These are phyloP conservation scores for Bipolaris sorokiniana DNA, from an alignment of 2,329 filamentous ascomycete genomes.

Conservation along the genomic window DNA sequence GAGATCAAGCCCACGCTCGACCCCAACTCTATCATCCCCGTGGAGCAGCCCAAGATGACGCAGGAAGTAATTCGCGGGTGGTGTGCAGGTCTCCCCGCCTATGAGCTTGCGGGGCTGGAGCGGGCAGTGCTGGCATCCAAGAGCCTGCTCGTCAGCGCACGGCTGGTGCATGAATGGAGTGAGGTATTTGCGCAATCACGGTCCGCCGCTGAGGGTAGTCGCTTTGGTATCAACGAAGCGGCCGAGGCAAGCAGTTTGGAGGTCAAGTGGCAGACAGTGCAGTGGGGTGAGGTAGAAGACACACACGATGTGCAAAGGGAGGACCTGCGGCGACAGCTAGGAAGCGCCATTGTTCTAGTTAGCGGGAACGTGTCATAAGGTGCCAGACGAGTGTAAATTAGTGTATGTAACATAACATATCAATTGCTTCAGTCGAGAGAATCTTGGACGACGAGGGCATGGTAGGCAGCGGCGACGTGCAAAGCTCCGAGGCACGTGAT, in stretches of 20 bases:
- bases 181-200: conserved; percentile 66
- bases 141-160: conserved; percentile 76
- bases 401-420: not conserved
- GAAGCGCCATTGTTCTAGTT: conserved; percentile 83
- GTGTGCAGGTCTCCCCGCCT: conserved; percentile 73
- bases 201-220: conserved; percentile 38
- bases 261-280: conserved; percentile 84
- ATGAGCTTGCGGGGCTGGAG: conserved; percentile 87
- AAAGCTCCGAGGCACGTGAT: not conserved
- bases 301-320: conserved; percentile 96
- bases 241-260: conserved; percentile 79
- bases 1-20: conserved; percentile 83
- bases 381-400: not conserved
- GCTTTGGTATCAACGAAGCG: conserved; percentile 84
- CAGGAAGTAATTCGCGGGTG: conserved; percentile 78
- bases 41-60: conserved; percentile 75
- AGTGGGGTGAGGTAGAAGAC: conserved; percentile 98
- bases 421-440: not conserved
- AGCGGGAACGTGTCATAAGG: conserved; percentile 44
- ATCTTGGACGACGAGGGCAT: not conserved
- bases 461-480: not conserved
- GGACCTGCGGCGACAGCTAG: conserved; percentile 85
- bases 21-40: conserved; percentile 75
- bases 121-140: conserved; percentile 84
- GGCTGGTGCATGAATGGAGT: conserved; percentile 87